Base-by-base conservation (phyloP, 345 rosid genomes). In the Laguncularia racemosa region DNA sequence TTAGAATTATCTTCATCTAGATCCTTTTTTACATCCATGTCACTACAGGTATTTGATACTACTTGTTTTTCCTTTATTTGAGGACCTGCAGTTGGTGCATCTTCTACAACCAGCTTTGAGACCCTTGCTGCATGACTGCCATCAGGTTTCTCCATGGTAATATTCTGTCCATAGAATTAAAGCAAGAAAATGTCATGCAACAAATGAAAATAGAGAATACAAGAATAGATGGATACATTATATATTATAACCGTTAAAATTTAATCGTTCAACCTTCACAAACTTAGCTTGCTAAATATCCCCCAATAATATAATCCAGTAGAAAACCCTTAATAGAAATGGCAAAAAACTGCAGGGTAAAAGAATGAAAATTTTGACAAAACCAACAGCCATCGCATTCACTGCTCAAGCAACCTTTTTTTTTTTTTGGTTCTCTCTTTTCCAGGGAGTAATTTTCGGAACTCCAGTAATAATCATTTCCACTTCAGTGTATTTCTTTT, bases 131-230 rank as follows among this genome's bases (percentile, higher is more conserved):
- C 43, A 55, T 76, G 78, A 55, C 59, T 68, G 53, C 59, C 72
- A 73, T 67, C 76, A 11, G 28, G 57, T 59, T 67, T 61, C 54
- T 65, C 77, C 64, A 55, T 57, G 59, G 50, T 52, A 18, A 55
- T 46, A 44, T 61, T 58, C 20, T 71, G 76, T 66, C 68, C 86
- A 96, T 85, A 71, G 47, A 53, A 63, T 20, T 69, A 73, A 53
- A 63, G 53, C 16, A 53, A 33, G 9, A 33, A 33, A 33, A 33
- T 33, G 40, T 33, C 40, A 33, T 33, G 40, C 40, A 33, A 33
- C 40, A 33, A 33, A 4, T 7, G 40, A 33, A 33, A 33, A 33
- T 33, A 33, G 40, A 33, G 9, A 33, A 33, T 33, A 33, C 40
- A 33, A 33, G 9, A 33, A 33, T 9, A 33, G 40, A 33, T 33